Conservation (phyloP, 1,284 basidiomycete species). For the Volvariella volvacea region DNA sequence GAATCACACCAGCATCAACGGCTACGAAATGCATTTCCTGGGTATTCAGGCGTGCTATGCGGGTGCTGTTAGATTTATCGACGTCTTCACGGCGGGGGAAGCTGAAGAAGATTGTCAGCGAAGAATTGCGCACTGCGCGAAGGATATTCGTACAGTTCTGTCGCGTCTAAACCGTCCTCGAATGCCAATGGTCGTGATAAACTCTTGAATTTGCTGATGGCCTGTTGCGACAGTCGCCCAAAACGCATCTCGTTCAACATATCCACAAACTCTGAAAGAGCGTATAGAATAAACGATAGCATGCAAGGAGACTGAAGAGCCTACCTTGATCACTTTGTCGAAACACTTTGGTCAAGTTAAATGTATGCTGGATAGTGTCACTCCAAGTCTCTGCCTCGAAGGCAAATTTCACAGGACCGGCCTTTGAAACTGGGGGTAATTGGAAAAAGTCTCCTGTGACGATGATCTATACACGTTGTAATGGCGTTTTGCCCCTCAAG, state of each 20-base stretch:
- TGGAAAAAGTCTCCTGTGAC: conserved; percentile 97
- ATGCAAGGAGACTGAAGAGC: conserved; percentile 4
- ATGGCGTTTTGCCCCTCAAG: conserved; percentile 2
- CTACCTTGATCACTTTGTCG: conserved; percentile 64
- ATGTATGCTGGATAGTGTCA: conserved; percentile 68
- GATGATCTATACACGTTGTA: conserved; percentile 46
- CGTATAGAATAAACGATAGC: too few species aligned
- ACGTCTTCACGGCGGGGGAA: conserved; percentile 90
- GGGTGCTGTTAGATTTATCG: conserved; percentile 72
- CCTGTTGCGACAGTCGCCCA: conserved; percentile 47
- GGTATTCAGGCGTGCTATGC: conserved; percentile 48
- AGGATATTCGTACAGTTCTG: conserved; percentile 57
- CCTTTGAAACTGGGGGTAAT: conserved; percentile 78
- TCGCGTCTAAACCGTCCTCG: conserved; percentile 72
- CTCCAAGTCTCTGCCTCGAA: conserved; percentile 89
- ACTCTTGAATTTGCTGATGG: conserved; percentile 49
- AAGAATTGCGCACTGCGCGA: background rate
- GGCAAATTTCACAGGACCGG: conserved; percentile 53
- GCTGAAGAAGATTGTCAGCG: conserved; percentile 28
- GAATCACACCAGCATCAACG: conserved; percentile 47
- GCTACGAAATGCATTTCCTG: conserved; percentile 41
- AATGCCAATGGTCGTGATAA: conserved; percentile 58
- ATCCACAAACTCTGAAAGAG: conserved; percentile 68
- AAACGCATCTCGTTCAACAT: conserved; percentile 91
- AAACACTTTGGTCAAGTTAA: conserved; percentile 90